Evolutionary conservation across 1,284 basidiomycete genomes (phyloP), one percentile per base, ranked within the genome.

Genomic region (Erythrobasidium hasegawianum): DNA sequence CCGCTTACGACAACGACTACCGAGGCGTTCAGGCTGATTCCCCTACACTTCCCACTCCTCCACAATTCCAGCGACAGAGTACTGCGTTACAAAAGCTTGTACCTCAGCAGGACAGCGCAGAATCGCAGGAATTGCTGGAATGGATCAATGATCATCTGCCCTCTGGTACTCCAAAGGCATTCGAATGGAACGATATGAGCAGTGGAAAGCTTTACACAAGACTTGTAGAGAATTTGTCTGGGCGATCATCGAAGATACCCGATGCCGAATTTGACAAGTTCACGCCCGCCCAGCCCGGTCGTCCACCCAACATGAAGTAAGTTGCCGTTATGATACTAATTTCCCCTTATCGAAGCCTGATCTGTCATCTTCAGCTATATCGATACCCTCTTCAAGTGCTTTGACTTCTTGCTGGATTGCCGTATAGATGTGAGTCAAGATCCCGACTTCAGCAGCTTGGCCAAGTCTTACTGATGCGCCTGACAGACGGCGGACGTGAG

Each of bases 141-240:
- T 96, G 92, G 92, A 87, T 90, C 43, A 96, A 97, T 78, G 79
- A 81, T 1, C 85, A 87, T 71, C 81, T 96, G 1, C 89, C 91
- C 0, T 73, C 80, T 18, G 78, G 81, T 1, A 77, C 76, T 67
- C 82, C 88, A 9, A 84, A 84, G 71, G 86, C 91, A 45, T 80
- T 77, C 11, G 83, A 79, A 49, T 72, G 62, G 62, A 24, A 49
- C 14, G 62, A 57, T 41, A 47, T 65, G 13, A 49, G 62, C 56
- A 65, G 62, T 38, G 62, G 62, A 16, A 39, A 53, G 24, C 13
- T 65, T 0, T 76, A 80, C 70, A 78, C 77, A 68, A 75, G 79
- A 0, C 70, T 81, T 24, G 75, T 80, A 61, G 78, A 65, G 33
- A 24, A 57, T 29, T 22, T 65, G 5, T 39, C 26, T 18, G 45